A percentile compares a stretch with the other conserved stretches of the same genome.
Evolutionary conservation across 768 basidiomycete species (phyloP).

Genomic region (Pholiota conissans): DNA sequence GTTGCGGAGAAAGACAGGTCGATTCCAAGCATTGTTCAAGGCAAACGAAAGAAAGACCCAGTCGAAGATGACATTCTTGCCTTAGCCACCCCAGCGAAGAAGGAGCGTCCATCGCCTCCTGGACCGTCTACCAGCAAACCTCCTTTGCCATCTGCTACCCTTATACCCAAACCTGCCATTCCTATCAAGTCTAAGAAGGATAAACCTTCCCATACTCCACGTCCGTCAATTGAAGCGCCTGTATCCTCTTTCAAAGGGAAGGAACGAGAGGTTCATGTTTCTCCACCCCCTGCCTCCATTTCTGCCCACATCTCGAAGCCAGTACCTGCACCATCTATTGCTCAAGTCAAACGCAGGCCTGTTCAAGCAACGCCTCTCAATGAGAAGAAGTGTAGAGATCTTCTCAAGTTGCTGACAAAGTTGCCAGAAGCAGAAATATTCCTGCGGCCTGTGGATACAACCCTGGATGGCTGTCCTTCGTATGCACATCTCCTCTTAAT

Average conservation of each 20-base stretch:
- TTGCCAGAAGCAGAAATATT: slow-evolving; percentile 75
- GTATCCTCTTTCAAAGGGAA: slow-evolving; percentile 68
- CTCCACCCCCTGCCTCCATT: slow-evolving; percentile 7
- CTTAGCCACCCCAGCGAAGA: slow-evolving; percentile 65
- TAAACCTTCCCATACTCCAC: slow-evolving; percentile 27
- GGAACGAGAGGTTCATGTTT: slow-evolving; percentile 53
- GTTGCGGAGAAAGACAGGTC: slow-evolving; percentile 38
- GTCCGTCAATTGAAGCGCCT: slow-evolving; percentile 28
- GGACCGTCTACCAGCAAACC: slow-evolving; percentile 28
- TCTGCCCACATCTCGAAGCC: slow-evolving; percentile 26
- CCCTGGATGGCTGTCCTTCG: slow-evolving; percentile 87
- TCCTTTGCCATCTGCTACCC: slow-evolving; percentile 9
- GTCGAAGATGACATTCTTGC: slow-evolving; percentile 67
- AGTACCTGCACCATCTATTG: slow-evolving; percentile 20
- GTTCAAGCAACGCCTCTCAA: slow-evolving; percentile 57
- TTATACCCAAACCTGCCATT: slow-evolving; percentile 23
- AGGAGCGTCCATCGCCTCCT: slow-evolving; percentile 43
- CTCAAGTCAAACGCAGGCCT: slow-evolving; percentile 35
- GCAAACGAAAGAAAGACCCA: slow-evolving; percentile 58
- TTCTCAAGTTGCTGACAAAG: slow-evolving; percentile 59
- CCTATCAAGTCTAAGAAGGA: slow-evolving; percentile 46
- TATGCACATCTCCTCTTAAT: slow-evolving; percentile 36
- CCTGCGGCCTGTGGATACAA: slow-evolving; percentile 79
- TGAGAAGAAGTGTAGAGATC: slow-evolving; percentile 80
- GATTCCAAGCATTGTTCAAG: slow-evolving; percentile 38